A percentile compares a stretch with the other conserved stretches of the same genome.
phyloP scores from a whole-genome alignment of 441 rosid species.

The Corymbia calophylla region DNA sequence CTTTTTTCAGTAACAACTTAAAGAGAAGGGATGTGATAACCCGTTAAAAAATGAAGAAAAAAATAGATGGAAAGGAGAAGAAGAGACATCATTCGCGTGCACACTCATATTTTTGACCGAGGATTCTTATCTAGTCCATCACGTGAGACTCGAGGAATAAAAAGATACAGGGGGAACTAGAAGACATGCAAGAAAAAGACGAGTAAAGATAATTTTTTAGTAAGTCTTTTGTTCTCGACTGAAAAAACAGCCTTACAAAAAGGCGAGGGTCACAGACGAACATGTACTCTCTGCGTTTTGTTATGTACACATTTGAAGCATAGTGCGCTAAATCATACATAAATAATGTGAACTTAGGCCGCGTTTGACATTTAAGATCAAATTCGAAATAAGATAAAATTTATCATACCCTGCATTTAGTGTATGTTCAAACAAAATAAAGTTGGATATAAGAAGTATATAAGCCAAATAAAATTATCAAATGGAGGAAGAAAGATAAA shows the following conservation, averaged over 20 bases:
- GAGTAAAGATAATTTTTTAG: not conserved
- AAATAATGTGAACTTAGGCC: too few relatives aligned
- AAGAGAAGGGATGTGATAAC: not conserved
- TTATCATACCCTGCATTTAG: too few relatives aligned
- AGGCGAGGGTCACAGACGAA: not conserved
- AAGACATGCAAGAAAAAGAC: not conserved
- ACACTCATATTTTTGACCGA: not conserved
- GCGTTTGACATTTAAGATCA: too few relatives aligned
- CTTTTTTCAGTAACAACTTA: not conserved
- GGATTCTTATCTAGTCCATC: not conserved
- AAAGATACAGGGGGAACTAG: not conserved
- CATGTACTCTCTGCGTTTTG: not conserved
- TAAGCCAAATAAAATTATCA: too few relatives aligned
- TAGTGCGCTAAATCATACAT: not conserved
- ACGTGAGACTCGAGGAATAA: not conserved
- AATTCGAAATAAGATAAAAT: too few relatives aligned
- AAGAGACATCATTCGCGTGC: not conserved
- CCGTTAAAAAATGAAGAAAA: not conserved
- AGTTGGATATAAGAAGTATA: too few relatives aligned
- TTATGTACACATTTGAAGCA: not conserved
- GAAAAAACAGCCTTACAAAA: not conserved
- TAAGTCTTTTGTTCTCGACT: not conserved
- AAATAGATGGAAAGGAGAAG: not conserved
- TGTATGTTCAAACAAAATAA: too few relatives aligned
- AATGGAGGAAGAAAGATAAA: too few relatives aligned